These are phyloP conservation scores for Capronia epimyces DNA, from an alignment of 2,329 filamentous ascomycete genomes.

Conservation along the genomic window DNA sequence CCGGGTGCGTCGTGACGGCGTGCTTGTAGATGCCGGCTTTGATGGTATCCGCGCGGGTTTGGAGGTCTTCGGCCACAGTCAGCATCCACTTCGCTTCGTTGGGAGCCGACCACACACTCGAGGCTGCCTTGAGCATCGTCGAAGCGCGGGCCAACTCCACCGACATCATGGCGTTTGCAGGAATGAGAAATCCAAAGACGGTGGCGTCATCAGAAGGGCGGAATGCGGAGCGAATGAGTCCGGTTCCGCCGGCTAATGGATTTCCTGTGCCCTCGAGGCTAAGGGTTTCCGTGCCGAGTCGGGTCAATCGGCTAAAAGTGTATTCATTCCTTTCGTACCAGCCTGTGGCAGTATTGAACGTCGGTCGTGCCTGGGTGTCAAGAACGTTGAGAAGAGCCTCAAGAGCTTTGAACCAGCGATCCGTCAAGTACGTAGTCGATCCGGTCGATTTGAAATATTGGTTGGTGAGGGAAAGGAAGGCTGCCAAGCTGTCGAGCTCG, in stretches of 20 bases:
- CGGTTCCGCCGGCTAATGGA: slow-evolving; percentile 76
- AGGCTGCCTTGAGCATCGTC: slow-evolving; percentile 55
- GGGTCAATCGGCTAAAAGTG: slow-evolving; percentile 77
- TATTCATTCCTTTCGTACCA: slow-evolving; percentile 69
- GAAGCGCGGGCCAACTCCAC: slow-evolving; percentile 76
- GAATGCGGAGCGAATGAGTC: slow-evolving; percentile 84
- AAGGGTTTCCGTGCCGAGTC: slow-evolving; percentile 82
- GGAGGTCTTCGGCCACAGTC: slow-evolving; percentile 45
- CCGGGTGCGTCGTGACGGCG: slow-evolving; percentile 55
- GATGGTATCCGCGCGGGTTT: slow-evolving; percentile 59
- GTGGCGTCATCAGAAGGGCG: slow-evolving; percentile 92
- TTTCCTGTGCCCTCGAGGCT: slow-evolving; percentile 81
- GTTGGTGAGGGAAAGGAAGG: slow-evolving; percentile 80
- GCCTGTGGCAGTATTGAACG: slow-evolving; percentile 66
- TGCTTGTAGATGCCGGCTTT: slow-evolving; percentile 76
- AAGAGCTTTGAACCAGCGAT: slow-evolving; percentile 73
- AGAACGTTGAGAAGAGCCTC: slow-evolving; percentile 68
- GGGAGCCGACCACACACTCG: not conserved
- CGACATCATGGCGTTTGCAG: slow-evolving; percentile 92
- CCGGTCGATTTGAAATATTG: slow-evolving; percentile 77
- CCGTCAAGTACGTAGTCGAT: slow-evolving; percentile 70
- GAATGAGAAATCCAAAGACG: slow-evolving; percentile 90
- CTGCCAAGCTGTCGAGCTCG: slow-evolving; percentile 89
- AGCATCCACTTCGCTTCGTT: slow-evolving; percentile 26
- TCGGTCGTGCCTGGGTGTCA: slow-evolving; percentile 70